These are phyloP conservation scores for Sungouiella thailandica DNA, from an alignment of 805 yeast genomes.

Conservation along the genomic window DNA sequence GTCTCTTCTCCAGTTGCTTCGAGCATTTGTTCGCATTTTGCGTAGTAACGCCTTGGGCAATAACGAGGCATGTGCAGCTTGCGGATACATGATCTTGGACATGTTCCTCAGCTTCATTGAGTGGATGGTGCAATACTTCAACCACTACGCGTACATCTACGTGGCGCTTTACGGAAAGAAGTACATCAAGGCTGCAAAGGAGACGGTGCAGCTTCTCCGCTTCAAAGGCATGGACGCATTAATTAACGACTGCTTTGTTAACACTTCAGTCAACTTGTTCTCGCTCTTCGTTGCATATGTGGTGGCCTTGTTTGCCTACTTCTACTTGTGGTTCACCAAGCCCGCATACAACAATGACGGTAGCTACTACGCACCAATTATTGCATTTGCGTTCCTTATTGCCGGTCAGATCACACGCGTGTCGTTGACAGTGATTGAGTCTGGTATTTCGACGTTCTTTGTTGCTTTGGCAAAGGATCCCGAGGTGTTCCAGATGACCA, in stretches of 20 bases:
- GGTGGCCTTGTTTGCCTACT: constrained; percentile 55
- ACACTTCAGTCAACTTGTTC: constrained; percentile 74
- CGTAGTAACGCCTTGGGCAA: constrained; percentile 49
- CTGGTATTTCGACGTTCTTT: constrained; percentile 80
- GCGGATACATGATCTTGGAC: constrained; percentile 50
- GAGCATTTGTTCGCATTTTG: constrained; percentile 48
- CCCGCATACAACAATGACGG: constrained; percentile 63
- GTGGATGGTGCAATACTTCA: constrained; percentile 81
- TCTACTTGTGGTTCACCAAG: constrained; percentile 61
- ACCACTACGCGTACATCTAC: constrained; percentile 85
- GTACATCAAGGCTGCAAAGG: constrained; percentile 71
- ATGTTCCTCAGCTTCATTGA: constrained; percentile 61
- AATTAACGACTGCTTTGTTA: constrained; percentile 77
- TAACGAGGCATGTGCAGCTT: constrained; percentile 49
- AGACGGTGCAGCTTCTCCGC: constrained; percentile 73
- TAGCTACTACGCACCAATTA: constrained; percentile 61
- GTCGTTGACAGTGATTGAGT: constrained; percentile 67
- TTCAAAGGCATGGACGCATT: constrained; percentile 81
- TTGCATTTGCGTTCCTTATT: constrained; percentile 70
- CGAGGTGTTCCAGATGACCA: constrained; percentile 67
- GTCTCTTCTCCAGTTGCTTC: constrained; percentile 62
- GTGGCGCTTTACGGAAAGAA: constrained; percentile 82
- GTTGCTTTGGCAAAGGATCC: constrained; percentile 84
- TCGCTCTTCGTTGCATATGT: constrained; percentile 63
- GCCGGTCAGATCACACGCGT: constrained; percentile 72